These are phyloP conservation scores for Mycena crocata DNA, from an alignment of 768 basidiomycete genomes.

Conservation along the genomic window DNA sequence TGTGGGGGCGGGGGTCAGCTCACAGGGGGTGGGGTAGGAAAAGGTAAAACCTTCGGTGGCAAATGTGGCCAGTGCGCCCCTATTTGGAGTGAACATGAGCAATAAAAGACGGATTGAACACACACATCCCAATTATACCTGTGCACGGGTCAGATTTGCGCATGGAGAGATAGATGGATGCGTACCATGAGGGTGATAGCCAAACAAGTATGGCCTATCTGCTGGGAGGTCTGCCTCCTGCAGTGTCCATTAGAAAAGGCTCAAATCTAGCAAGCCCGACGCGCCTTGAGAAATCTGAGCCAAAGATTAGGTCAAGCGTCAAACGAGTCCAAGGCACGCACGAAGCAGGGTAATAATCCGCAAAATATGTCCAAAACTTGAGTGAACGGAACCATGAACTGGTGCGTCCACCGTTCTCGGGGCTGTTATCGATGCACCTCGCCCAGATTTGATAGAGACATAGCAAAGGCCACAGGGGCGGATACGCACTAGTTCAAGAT, in stretches of 20 bases:
- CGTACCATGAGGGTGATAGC: conserved; percentile 97
- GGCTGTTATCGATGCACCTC: conserved; percentile 77
- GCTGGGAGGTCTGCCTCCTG: conserved; percentile 93
- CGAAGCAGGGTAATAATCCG: conserved; percentile 92
- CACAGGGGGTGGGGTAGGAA: neutral
- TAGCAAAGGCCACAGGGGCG: conserved; percentile 88
- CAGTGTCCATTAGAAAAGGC: conserved; percentile 10
- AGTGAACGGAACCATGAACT: conserved; percentile 79
- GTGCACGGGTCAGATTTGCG: conserved; percentile 22
- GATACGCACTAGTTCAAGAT: conserved; percentile 74
- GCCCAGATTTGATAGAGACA: conserved; percentile 85
- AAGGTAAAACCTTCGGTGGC: conserved; percentile 81
- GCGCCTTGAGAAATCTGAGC: conserved; percentile 65
- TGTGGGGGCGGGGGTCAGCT: conserved; percentile 39
- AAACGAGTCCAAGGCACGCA: conserved; percentile 54
- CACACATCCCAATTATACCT: conserved; percentile 99
- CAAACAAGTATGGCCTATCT: conserved; percentile 95
- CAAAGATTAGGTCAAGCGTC: conserved; percentile 9
- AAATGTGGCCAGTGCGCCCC: conserved; percentile 96
- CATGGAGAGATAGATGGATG: conserved; percentile 6
- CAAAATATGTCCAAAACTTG: conserved; percentile 89
- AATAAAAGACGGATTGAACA: conserved; percentile 15
- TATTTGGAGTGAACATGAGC: conserved; percentile 41
- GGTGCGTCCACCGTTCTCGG: conserved; percentile 77
- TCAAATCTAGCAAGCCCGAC: conserved; percentile 24